These are phyloP conservation scores for Adiantum capillusveneris DNA, from an alignment of 75 land plant species.

Conservation along the genomic window DNA sequence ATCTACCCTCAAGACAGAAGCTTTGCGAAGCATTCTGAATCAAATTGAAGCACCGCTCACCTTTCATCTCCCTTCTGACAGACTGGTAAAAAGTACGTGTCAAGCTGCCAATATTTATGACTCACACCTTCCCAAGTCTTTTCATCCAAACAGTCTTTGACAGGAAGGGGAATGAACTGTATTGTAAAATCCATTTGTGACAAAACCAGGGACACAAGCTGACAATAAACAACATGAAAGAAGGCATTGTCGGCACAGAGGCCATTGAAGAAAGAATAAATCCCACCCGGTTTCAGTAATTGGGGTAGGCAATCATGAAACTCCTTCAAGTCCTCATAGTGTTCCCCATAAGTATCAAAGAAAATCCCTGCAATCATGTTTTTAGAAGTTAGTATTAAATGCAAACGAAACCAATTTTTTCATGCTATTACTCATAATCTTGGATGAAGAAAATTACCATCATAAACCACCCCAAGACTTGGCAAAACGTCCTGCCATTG, in stretches of 20 bases:
- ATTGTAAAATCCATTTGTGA: constrained; percentile 68
- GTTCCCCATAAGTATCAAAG: constrained; percentile 96
- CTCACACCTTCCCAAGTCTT: constrained; percentile 85
- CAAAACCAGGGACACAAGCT: constrained; percentile 84
- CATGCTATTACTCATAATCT: neutral
- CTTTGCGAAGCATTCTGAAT: too few species aligned
- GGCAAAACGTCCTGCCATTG: constrained; percentile 89
- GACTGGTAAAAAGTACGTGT: constrained; percentile 89
- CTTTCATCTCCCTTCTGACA: constrained; percentile 37
- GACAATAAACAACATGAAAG: constrained; percentile 96
- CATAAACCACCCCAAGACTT: constrained; percentile 64
- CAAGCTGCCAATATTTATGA: constrained; percentile 98
- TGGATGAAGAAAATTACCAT: constrained; percentile 44
- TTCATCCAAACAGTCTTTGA: constrained; percentile 78
- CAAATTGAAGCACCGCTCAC: too few species aligned
- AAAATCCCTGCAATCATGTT: constrained; percentile 56
- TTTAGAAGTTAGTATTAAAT: neutral
- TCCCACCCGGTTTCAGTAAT: constrained; percentile 80
- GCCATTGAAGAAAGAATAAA: constrained; percentile 93
- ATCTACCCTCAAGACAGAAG: too few species aligned
- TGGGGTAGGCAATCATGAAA: constrained; percentile 78
- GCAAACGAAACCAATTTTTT: neutral
- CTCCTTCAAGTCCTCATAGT: constrained; percentile 85
- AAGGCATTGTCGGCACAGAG: constrained; percentile 93
- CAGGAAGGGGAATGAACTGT: constrained; percentile 86